These are phyloP conservation scores for Agaricus subrufescens DNA, from an alignment of 768 basidiomycete genomes.

Conservation along the genomic window DNA sequence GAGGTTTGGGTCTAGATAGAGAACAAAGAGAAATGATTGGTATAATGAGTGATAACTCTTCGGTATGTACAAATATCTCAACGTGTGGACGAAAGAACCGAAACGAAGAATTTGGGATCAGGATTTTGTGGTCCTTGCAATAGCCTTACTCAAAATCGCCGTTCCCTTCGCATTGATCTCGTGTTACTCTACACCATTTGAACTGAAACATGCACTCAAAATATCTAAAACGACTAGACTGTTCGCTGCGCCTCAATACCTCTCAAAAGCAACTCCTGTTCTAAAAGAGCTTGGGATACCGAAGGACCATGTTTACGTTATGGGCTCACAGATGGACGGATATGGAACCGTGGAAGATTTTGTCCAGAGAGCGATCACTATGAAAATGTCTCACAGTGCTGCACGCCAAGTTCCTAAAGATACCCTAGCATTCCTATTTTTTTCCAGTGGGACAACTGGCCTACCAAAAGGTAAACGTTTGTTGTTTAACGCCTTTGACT, in stretches of 20 bases:
- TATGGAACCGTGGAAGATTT: constrained; percentile 37
- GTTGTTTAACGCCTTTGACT: background rate
- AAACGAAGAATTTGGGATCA: constrained; percentile 5
- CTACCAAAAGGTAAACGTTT: constrained; percentile 55
- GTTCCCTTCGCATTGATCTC: constrained; percentile 30
- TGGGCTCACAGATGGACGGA: constrained; percentile 31
- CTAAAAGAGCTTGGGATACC: constrained; percentile 29
- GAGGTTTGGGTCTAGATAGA: constrained; percentile 49
- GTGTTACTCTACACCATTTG: constrained; percentile 30
- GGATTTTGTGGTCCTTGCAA: constrained; percentile 28
- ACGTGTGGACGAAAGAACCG: background rate
- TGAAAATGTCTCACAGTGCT: constrained; percentile 31
- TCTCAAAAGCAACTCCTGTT: constrained; percentile 22
- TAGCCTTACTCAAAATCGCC: constrained; percentile 24
- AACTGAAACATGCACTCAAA: constrained; percentile 28
- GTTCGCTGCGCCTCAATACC: constrained; percentile 27
- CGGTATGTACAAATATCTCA: constrained; percentile 34
- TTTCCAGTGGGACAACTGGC: constrained; percentile 76
- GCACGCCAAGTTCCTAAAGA: constrained; percentile 41
- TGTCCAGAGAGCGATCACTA: constrained; percentile 31
- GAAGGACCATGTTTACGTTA: constrained; percentile 39
- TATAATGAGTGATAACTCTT: constrained; percentile 62
- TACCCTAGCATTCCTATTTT: constrained; percentile 63
- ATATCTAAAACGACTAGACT: constrained; percentile 26
- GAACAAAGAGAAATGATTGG: constrained; percentile 56